phyloP scores from a whole-genome alignment of 164 flowering plant genomes.

The Berberis vulgaris region DNA sequence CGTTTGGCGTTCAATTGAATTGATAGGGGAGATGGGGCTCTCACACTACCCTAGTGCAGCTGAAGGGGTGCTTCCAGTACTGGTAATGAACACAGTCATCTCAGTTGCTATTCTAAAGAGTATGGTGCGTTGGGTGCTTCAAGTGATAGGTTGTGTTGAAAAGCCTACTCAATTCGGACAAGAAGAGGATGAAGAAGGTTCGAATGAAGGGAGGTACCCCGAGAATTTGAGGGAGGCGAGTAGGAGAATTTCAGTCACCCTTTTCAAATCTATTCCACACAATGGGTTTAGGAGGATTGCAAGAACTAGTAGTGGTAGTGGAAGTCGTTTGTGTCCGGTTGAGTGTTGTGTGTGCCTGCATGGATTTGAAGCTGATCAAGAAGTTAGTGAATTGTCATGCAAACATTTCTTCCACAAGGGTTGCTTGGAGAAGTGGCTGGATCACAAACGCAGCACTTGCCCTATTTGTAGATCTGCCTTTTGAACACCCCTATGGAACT shows the following conservation, averaged over 20 bases:
- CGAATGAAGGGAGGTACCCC: conserved; percentile 1
- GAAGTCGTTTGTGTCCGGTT: neutral
- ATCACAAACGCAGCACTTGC: conserved; percentile 40
- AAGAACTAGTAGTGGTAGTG: neutral
- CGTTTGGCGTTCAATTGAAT: too few relatives aligned
- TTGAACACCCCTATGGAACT: neutral
- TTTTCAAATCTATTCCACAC: conserved; percentile 27
- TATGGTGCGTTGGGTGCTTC: conserved; percentile 32
- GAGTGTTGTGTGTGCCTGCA: conserved; percentile 68
- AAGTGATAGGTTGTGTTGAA: conserved; percentile 22
- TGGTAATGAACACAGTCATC: conserved; percentile 51
- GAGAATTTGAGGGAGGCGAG: conserved; percentile 16
- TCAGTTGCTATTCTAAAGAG: conserved; percentile 42
- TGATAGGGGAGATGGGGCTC: too few relatives aligned
- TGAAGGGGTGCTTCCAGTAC: conserved; percentile 48
- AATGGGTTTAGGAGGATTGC: neutral
- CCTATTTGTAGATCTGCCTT: conserved; percentile 61
- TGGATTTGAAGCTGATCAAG: conserved; percentile 47
- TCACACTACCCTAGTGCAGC: conserved; percentile 13
- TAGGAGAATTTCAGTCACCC: conserved; percentile 23
- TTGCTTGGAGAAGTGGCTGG: conserved; percentile 65
- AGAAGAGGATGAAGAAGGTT: conserved; percentile 12
- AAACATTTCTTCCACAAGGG: conserved; percentile 71
- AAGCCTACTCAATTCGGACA: conserved; percentile 2
- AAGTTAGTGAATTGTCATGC: conserved; percentile 65